These are phyloP conservation scores for Nothopassalora personata DNA, from an alignment of 2,329 filamentous ascomycete genomes.

Conservation along the genomic window DNA sequence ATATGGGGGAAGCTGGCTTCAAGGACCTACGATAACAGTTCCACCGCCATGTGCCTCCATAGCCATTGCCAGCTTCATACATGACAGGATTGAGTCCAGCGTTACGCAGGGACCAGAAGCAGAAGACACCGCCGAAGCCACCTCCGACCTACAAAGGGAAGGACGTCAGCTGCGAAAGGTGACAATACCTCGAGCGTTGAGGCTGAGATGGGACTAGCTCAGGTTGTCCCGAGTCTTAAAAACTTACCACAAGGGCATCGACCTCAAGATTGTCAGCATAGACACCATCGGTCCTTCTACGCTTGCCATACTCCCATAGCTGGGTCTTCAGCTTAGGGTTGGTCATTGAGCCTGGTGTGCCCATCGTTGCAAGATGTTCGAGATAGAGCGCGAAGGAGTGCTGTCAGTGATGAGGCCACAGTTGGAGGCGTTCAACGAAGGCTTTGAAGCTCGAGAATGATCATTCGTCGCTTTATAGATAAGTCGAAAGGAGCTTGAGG, in stretches of 20 bases:
- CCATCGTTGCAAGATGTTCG: no score
- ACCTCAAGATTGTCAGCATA: conserved; percentile 27
- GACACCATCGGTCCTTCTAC: conserved; percentile 14
- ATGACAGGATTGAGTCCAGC: conserved; percentile 31
- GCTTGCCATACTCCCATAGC: conserved; percentile 16
- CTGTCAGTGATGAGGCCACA: no score
- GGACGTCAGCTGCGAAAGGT: background rate
- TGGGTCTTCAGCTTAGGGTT: conserved; percentile 2
- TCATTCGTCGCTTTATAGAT: no score
- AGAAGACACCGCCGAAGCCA: conserved; percentile 42
- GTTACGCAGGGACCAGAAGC: conserved; percentile 32
- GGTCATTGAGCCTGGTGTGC: background rate
- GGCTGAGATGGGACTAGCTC: background rate
- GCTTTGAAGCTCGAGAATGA: no score
- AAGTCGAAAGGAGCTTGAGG: background rate
- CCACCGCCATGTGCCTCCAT: conserved; percentile 32
- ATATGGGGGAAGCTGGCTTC: background rate
- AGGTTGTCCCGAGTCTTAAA: no score
- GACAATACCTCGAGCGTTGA: background rate
- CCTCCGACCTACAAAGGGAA: conserved; percentile 32
- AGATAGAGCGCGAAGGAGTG: no score
- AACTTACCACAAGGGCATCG: conserved; percentile 15
- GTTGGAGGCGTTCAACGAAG: no score
- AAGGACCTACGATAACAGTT: conserved; percentile 40
- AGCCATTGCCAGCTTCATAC: conserved; percentile 33